Evolutionary conservation across 257 asterid species (phyloP), one percentile per base, ranked within the genome.

Genomic region (Solanum tarapatanum): DNA sequence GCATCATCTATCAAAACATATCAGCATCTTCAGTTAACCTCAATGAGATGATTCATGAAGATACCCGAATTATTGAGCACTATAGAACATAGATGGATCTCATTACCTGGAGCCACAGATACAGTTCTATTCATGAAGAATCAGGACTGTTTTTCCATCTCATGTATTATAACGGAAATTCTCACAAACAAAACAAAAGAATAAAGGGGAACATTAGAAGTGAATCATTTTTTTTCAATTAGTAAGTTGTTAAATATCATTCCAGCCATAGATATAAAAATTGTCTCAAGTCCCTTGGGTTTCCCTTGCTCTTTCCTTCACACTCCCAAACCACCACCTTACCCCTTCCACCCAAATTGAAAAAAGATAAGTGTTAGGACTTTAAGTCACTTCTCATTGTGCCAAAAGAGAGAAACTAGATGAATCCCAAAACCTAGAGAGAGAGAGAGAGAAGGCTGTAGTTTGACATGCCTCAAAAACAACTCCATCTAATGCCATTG

Each of bases 401-500:
- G 17, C 24, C 84, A 43, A 79, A 26, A 43, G 37, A 79, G 84
- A 79, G 84, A 79, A 19, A 43, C n/a, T 43, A 79, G 26, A 79
- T 41, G 84, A 43, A 43, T 2, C 64, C 36, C 84, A 23, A 51
- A 35, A 23, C 14, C 11, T 19, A 76, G 3, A 37, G 16, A 75
- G 23, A n/a, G 32, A 33, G 73, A 66, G 33, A 24, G 72, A 66
- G 17, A 60, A 66, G n/a, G 60, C 23, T 41, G 39, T 43, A 43
- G 84, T 70, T 72, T 88, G 89, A 79, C 84, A 79, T 79, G 66
- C 97, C 97, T 94, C 97, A n/a, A 94, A 92, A 87, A 92, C 85
- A 86, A 94, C 90, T 36, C 97, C 97, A 92, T 94, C 97, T 83
- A 94, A 92, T 55, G 97, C 95, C 97, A 94, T 94, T 17, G 95